Base-by-base conservation (phyloP, 1,139 yeast species). In the Kodamaea suecica region DNA sequence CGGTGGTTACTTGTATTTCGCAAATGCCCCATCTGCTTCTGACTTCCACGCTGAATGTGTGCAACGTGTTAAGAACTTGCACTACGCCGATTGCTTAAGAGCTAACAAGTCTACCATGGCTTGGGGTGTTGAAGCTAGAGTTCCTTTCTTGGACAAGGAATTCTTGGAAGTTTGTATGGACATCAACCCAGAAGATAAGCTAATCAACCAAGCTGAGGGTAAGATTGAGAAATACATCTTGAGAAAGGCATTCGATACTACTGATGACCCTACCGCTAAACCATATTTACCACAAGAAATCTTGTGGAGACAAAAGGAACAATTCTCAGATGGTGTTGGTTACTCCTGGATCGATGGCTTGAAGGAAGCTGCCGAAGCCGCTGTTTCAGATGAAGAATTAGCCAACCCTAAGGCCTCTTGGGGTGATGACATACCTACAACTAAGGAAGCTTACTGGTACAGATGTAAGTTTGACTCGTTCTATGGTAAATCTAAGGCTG, bases 21-120 rank as follows among this genome's bases (percentile, higher is more conserved):
- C 97, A 37, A 81, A 85, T 55, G 99, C 99, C 36, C 99, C 99
- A 52, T 72, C 83, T 39, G 82, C 95, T 35, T 71, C 70, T 41
- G 97, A 85, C 51, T 92, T 92, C 87, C 98, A 92, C 66, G 73
- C 80, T 47, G 99, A 92, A 70, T 84, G 95, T 66, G 96, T 94
- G 43, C 73, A 83, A 69, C 79, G 99, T 63, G 97, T 92, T 52
- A 87, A 92, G 76, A 90, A 92, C 90, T 76, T 92, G 66, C 97
- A 92, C 66, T 81, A 81, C 53, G 90, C 98, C 44, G 98, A 92
- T 70, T 90, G 97, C 72, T 73, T 92, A 60, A 84, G 99, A 66
- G 99, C 99, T 49, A 92, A 92, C 86, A 92, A 92, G 71, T 90
- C 97, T 23, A 92, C 99, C 44, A 86, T 92, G 97, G 98, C 99